phyloP scores from a whole-genome alignment of 1,139 yeast species.

The Sugiyamaella neomexicana region DNA sequence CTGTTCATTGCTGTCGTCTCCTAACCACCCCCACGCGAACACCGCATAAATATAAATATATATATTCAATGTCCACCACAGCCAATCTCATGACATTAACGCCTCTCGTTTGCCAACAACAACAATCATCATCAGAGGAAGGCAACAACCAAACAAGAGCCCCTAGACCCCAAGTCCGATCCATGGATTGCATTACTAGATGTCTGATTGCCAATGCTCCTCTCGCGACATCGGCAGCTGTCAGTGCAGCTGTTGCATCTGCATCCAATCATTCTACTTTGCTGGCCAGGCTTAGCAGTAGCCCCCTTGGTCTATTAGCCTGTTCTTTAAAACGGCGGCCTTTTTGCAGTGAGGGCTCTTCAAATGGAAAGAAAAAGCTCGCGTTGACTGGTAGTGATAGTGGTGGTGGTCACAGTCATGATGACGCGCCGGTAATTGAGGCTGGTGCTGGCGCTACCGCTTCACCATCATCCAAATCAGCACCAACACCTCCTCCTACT shows the following conservation, averaged over 20 bases:
- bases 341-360: not conserved
- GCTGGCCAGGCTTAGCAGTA: not conserved
- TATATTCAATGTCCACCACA: not conserved
- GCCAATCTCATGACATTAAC: not conserved
- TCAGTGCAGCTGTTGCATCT: not conserved
- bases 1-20: too few relatives aligned
- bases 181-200: not conserved
- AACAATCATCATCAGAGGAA: not conserved
- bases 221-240: not conserved
- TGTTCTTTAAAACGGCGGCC: not conserved
- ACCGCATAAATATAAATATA: too few relatives aligned
- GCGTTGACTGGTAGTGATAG: not conserved
- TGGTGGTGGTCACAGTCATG: too few relatives aligned
- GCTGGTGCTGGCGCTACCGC: not conserved
- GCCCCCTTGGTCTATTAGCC: not conserved
- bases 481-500: not conserved
- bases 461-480: not conserved
- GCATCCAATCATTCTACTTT: not conserved
- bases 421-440: too few relatives aligned
- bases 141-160: not conserved
- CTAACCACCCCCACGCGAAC: too few relatives aligned
- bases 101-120: not conserved
- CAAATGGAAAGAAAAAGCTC: not conserved
- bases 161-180: not conserved
- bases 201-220: not conserved